Evolutionary conservation across 2,329 filamentous ascomycete genomes (phyloP), one percentile per base, ranked within the genome.

Genomic region (Fusarium buxicola): DNA sequence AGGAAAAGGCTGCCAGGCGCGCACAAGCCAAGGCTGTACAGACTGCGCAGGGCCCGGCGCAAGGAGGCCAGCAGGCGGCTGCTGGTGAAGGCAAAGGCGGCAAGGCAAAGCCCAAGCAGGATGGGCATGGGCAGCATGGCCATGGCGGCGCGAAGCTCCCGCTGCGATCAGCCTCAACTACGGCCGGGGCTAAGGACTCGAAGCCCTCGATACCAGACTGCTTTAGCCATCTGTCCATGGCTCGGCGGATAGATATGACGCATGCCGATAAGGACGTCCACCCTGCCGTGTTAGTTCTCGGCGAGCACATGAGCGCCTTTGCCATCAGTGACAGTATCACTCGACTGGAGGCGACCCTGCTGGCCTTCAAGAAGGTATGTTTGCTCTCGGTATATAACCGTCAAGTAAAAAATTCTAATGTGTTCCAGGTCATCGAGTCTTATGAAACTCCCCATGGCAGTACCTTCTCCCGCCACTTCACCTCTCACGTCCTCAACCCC

Each of bases 291-390:
- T 81, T 97, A 64, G 88, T 91, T 1, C 81, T 98, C 41, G 95
- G 94, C 8, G 86, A 98, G 74, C 92, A 97, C 77, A 93, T 98
- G 84, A 91, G 90, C 69, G 89, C 89, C 58, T 98, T 97, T 77
- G 86, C 89, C 32, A 88, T 99, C 57, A 93, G 91, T 70, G 95
- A 96, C 66, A 96, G 92, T 73, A 96, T 91, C 75, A 91, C 92
- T 39, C 86, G 95, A 64, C 89, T 96, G 70, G 89, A 97, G 63
- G 91, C 92, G 28, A 98, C 93, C 69, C 81, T 99, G 40, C 79
- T 95, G 65, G 93, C 92, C 2, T 96, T 99, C 74, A 96, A 96
- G 75, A 88, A 90, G 81, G 92, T 93, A 75, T 15, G 69, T 21
- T 44, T 46, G 25, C 16, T 30, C 58, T 52, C 51, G 73, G 47